Evolutionary conservation across 495 filamentous ascomycete genomes (phyloP), one percentile per base, ranked within the genome.

Genomic region (Podospora fimiseda): DNA sequence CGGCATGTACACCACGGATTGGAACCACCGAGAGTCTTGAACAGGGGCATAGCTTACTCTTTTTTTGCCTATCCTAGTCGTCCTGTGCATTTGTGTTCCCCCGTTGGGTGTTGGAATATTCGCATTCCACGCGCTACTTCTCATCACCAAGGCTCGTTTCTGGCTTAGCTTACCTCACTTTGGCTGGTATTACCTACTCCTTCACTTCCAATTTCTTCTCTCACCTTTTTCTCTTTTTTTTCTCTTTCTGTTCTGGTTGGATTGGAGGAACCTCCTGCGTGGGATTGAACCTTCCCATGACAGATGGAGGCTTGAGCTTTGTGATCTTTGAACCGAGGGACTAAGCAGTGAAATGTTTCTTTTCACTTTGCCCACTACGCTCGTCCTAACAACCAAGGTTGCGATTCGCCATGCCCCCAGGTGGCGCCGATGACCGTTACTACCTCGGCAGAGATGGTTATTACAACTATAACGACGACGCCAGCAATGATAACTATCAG

Each of bases 391-490:
- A 24, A 24, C 5, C 39, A 41, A n/a, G 39, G 16, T 20, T 23
- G 9, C 21, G 5, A 24, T 13, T 24, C 20, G 44, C 21, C 23
- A 47, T 47, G 44, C 44, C 44, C 44, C 44, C 44, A 47, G 22
- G 44, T 16, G 33, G 33, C 19, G n/a, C 41, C 20, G 39, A 41
- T 43, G 39, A 41, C 53, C n/a, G 19, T 19, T 42, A 46, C 37
- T 47, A 56, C 53, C 21, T 4, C 45, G 36, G 27, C 16, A 33
- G n/a, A 22, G 42, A 37, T 38, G 48, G 11, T 30, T 33, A 48
- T 37, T 1, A n/a, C 44, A 36, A 20, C 15, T 5, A 43, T 37
- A 21, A 4, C 9, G 5, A 8, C 16, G 15, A 9, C 38, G 21
- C 20, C n/a, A 23, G 23, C 39, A 21, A 41, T 30, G 18, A 19